Evolutionary conservation across 306 rosid genomes (phyloP), one percentile per base, ranked within the genome.

Genomic region (Argentina anserina): DNA sequence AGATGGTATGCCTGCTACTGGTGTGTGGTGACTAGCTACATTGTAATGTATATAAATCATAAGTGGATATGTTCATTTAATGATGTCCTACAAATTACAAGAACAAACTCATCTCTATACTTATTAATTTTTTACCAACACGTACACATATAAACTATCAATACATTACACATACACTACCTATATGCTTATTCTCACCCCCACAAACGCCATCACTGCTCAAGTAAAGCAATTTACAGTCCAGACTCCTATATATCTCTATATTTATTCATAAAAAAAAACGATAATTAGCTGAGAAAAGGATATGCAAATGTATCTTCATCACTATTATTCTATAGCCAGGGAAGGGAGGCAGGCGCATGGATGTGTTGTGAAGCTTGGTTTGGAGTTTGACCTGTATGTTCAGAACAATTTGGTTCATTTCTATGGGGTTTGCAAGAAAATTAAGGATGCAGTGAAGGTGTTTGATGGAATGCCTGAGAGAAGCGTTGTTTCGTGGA

Each of bases 401-500:
- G 88, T 94, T 69, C 81, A 82, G 65, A 91, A 91, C 68, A 91
- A 71, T 59, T 31, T 94, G 84, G 78, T 94, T 7, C 70, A 78
- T 33, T 90, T 90, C 0, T 91, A 91, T 14, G 97, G 96, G 7
- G 68, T 45, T 62, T 94, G 99, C 36, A 87, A 72, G 86, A 94
- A 79, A 61, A 84, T 89, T 11, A 23, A 9, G 34, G 78, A 82
- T 45, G 96, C 96, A 0, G 20, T 67, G 0, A 55, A 52, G 39
- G 78, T 88, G 87, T 91, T 94, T 47, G 97, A 88, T 45, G 95
- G 75, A 86, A 91, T 94, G 92, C 64, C 73, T 37, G 87, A 50
- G 0, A 85, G 91, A 75, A 87, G 82, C 1, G 49, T 86, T 73
- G 97, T 94, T 78, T 94, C 97, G 3, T 94, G 99, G 96, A 94